Evolutionary conservation across 495 filamentous ascomycete species (phyloP).

Genomic region (Neurospora pannonica): DNA sequence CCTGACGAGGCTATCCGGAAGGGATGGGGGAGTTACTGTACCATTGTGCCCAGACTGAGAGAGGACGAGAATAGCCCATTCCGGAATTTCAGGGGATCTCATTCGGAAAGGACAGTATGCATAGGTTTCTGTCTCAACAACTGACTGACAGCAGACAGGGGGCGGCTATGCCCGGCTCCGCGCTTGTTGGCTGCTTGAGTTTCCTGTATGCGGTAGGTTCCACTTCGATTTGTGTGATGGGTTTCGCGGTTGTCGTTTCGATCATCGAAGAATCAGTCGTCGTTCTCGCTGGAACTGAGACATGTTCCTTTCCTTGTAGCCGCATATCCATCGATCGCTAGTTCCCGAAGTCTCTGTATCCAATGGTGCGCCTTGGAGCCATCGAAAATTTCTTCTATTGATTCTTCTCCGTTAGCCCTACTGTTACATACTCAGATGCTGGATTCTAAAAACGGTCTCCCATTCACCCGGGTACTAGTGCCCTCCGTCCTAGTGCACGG

Average conservation of each 20-base stretch:
- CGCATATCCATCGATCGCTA: neutral
- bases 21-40: neutral
- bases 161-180: neutral
- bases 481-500: neutral
- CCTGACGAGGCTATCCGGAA: neutral
- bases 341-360: neutral
- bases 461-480: neutral
- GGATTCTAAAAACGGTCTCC: neutral
- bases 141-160: neutral
- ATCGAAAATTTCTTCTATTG: neutral
- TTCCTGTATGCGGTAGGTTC: neutral
- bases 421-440: neutral
- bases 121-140: neutral
- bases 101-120: neutral
- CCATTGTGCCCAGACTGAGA: neutral
- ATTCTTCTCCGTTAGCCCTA: neutral
- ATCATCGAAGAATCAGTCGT: neutral
- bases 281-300: neutral
- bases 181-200: neutral
- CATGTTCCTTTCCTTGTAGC: neutral
- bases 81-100: neutral
- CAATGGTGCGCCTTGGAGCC: neutral
- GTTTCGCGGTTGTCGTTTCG: neutral
- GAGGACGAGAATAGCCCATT: neutral
- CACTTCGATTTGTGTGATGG: neutral